Percentiles rank a stretch among this genome's conserved stretches.
Evolutionary conservation across 2,329 filamentous ascomycete species (phyloP).

Genomic region (Clonostachys byssicola): DNA sequence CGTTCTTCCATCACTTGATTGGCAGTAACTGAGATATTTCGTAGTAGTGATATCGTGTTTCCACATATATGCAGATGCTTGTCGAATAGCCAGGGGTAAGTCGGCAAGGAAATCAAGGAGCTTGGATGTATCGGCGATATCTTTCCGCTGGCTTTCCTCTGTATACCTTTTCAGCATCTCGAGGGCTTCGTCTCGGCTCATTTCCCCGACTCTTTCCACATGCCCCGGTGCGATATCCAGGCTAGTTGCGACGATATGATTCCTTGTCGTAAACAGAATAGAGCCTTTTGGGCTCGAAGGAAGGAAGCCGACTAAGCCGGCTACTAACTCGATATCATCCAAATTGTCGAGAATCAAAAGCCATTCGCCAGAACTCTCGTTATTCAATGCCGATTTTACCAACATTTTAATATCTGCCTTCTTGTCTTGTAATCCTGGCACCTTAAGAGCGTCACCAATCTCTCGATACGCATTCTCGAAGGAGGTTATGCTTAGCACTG

Average conservation of each 20-base stretch:
- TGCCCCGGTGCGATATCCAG: conserved; percentile 1
- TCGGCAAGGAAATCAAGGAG: conserved; percentile 16
- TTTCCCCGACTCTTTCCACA: conserved; percentile 4
- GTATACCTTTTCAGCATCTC: conserved; percentile 12
- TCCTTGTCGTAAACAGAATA: conserved; percentile 10
- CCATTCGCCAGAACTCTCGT: conserved; percentile 22
- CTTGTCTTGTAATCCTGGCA: conserved; percentile 20
- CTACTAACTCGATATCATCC: conserved; percentile 26
- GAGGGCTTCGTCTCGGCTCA: conserved; percentile 11
- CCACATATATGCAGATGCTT: conserved; percentile 27
- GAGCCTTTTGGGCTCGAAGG: conserved; percentile 7
- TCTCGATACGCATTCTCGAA: conserved; percentile 27
- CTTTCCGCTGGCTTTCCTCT: not conserved
- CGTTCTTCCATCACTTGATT: conserved; percentile 9
- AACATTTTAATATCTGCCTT: conserved; percentile 25
- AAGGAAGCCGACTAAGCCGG: conserved; percentile 18
- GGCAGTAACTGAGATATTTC: conserved; percentile 16
- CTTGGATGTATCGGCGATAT: too few species aligned
- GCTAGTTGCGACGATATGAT: too few species aligned
- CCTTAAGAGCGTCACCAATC: conserved; percentile 19
- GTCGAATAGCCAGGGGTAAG: conserved; percentile 26
- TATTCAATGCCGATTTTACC: conserved; percentile 24
- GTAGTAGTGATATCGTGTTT: conserved; percentile 10
- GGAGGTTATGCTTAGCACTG: conserved; percentile 13
- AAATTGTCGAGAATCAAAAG: conserved; percentile 40